Evolutionary conservation across 129 eudicot species (phyloP), one percentile per base, ranked within the genome.

Genomic region (Lactuca sativa): DNA sequence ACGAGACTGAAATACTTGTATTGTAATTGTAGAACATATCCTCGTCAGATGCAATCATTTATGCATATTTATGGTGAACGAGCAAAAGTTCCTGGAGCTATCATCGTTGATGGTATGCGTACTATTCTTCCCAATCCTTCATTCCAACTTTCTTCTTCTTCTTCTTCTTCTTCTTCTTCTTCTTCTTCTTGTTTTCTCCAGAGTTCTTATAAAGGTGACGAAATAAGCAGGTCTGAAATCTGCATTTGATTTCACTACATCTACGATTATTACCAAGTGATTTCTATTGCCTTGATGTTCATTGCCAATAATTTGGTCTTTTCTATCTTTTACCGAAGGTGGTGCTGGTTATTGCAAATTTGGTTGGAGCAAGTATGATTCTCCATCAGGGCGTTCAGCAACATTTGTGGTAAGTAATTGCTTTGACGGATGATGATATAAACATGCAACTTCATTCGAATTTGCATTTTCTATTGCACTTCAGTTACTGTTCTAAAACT

Each of bases 311-410:
- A 15, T 32, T 75, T 15, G 9, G 34, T 64, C 41, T 37, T 49
- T 34, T 62, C 16, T 66, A 6, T 36, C 5, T 4, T 4, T 43
- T 43, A 13, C 51, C 16, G 30, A 64, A 93, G 99, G 99, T 76
- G 99, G 99, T 71, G 90, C 99, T 17, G 99, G 99, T 38, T 93
- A 90, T 72, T 87, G 89, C 84, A 90, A 93, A 82, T 93, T 74
- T 80, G 99, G 99, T 53, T 93, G 95, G 97, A 93, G 97, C 92
- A 90, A 87, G 79, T 87, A 89, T 64, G 73, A 71, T 15, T 65
- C 84, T 66, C 97, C 99, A 70, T 93, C 97, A 54, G 99, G 95
- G 36, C 81, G 88, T 6, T 85, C 95, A 5, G 95, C 97, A 34
- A 90, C 99, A 44, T 87, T 90, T 79, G 82, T 89, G 93, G 98